phyloP scores from a whole-genome alignment of 2,329 filamentous ascomycete species.

The Parastagonospora avenae region DNA sequence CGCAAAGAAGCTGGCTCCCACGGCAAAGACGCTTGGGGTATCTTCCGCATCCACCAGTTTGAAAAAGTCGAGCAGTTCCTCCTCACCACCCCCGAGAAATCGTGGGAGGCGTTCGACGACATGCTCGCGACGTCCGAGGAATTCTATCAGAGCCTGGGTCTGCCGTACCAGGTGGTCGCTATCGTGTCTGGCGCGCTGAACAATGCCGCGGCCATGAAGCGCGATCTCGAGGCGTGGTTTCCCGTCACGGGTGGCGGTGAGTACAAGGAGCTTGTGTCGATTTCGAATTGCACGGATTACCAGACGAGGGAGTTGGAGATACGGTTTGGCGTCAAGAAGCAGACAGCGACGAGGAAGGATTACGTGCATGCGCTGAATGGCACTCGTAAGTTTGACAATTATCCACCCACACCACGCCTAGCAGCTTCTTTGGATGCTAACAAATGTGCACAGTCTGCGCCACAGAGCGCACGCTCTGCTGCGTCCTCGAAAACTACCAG shows the following conservation, averaged over 20 bases:
- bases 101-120: constrained; percentile 89
- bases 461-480: constrained; percentile 91
- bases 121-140: constrained; percentile 93
- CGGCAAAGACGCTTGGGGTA: constrained; percentile 93
- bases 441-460: constrained; percentile 76
- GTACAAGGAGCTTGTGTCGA: constrained; percentile 97
- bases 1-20: constrained; percentile 92
- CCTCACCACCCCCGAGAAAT: constrained; percentile 75
- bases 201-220: constrained; percentile 73
- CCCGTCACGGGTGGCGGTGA: constrained; percentile 67
- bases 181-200: constrained; percentile 96
- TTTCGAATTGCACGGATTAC: constrained; percentile 98
- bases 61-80: constrained; percentile 63
- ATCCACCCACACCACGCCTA: too few relatives aligned
- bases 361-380: constrained; percentile 95
- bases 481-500: constrained; percentile 96
- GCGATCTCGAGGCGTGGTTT: constrained; percentile 88
- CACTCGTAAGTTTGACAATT: constrained; percentile 49
- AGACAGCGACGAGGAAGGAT: constrained; percentile 75
- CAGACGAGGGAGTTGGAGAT: constrained; percentile 94
- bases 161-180: constrained; percentile 89
- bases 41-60: constrained; percentile 98
- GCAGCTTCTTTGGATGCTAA: too few relatives aligned
- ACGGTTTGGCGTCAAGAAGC: constrained; percentile 84
- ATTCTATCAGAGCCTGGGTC: constrained; percentile 87